Conservation (phyloP, 148 eudicot genomes). For the Amaranthus cruentus region DNA sequence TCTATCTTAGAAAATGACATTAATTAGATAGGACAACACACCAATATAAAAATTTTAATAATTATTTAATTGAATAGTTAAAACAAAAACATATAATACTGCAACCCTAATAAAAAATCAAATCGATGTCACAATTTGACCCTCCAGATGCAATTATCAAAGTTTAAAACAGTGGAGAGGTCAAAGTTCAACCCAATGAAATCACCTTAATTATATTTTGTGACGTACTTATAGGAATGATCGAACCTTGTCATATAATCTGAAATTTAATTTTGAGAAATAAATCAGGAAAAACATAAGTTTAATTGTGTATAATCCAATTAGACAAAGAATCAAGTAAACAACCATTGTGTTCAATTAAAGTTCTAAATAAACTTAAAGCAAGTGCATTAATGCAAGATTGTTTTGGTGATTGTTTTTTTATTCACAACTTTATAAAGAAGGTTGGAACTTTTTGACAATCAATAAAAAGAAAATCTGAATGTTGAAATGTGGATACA, state of each 20-base stretch:
- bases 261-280: not conserved
- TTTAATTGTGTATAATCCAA: not conserved
- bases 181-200: not conserved
- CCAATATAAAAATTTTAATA: no score
- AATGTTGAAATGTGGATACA: slow-evolving; percentile 15
- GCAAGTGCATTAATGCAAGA: slow-evolving; percentile 2
- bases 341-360: not conserved
- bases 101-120: no score
- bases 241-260: not conserved
- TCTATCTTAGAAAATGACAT: no score
- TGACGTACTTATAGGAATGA: not conserved
- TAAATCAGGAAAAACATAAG: no score
- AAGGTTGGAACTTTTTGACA: slow-evolving; percentile 23
- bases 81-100: no score
- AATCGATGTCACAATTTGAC: no score
- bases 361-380: slow-evolving; percentile 5
- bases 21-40: no score
- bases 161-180: not conserved
- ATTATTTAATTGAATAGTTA: no score
- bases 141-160: not conserved
- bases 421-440: slow-evolving; percentile 14
- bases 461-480: not conserved
- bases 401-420: not conserved
- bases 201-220: not conserved
- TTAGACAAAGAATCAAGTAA: not conserved